A percentile compares a stretch with the other conserved stretches of the same genome.
phyloP scores from a whole-genome alignment of 225 moss, liverwort and hornwort species.

The Polytrichum formosum region DNA sequence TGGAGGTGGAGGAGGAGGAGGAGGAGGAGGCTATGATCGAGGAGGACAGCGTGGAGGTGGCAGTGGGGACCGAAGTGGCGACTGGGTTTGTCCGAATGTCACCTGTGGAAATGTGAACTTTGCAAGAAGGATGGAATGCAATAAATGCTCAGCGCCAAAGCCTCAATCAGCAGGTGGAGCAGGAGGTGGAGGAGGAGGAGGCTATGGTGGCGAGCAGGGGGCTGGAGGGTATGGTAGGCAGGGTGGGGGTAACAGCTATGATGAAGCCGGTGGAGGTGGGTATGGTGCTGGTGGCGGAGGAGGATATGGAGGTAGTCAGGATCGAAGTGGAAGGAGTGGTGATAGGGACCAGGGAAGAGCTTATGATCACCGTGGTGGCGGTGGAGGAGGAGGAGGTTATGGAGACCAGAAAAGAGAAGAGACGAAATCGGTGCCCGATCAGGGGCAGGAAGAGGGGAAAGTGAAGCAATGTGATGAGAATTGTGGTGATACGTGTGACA shows the following conservation, averaged over 20 bases:
- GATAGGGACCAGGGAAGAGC: constrained; percentile 63
- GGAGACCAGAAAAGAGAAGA: constrained; percentile 53
- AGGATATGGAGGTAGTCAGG: constrained; percentile 18
- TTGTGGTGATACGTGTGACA: constrained; percentile 85
- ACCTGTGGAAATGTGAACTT: constrained; percentile 63
- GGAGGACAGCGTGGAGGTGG: constrained; percentile 17
- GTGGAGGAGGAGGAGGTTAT: constrained; percentile 44
- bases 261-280: constrained; percentile 36
- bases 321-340: constrained; percentile 29
- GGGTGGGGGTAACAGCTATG: constrained; percentile 45
- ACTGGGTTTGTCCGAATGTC: constrained; percentile 58
- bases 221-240: constrained; percentile 42
- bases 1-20: constrained; percentile 35
- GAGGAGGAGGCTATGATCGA: constrained; percentile 42
- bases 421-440: constrained; percentile 30
- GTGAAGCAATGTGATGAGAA: constrained; percentile 98
- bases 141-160: constrained; percentile 52
- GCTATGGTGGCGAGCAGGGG: constrained; percentile 29
- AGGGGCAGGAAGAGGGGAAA: constrained; percentile 30
- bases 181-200: constrained; percentile 18
- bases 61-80: constrained; percentile 51
- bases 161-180: constrained; percentile 37
- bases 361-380: constrained; percentile 24
- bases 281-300: constrained; percentile 25
- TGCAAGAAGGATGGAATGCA: constrained; percentile 59